A percentile compares a stretch with the other conserved stretches of the same genome.
Evolutionary conservation across 73 alveolate species (phyloP).

Genomic region (Paramecium biaurelia): DNA sequence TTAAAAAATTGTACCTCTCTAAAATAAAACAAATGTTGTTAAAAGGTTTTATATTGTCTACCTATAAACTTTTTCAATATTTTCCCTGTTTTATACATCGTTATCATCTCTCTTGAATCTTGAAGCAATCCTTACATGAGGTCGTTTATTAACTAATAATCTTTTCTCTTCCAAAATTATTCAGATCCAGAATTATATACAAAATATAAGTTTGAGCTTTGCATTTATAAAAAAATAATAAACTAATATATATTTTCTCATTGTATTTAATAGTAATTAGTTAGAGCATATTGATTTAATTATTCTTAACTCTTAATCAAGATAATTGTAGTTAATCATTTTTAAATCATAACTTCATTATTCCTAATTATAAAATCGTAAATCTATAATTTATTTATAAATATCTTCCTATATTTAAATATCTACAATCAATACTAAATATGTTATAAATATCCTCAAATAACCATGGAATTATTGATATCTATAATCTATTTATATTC

Average conservation of each 20-base stretch:
- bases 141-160: not conserved
- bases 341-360: not conserved
- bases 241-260: not conserved
- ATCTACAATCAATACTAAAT: not conserved
- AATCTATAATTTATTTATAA: not conserved
- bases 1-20: not conserved
- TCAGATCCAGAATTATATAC: not conserved
- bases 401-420: not conserved
- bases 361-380: not conserved
- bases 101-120: not conserved
- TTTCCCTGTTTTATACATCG: not conserved
- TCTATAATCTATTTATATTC: not conserved
- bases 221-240: slow-evolving; percentile 15
- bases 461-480: not conserved
- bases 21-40: slow-evolving; percentile 16
- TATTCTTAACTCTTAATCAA: not conserved
- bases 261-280: not conserved
- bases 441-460: not conserved
- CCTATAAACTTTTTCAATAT: not conserved
- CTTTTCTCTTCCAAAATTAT: slow-evolving; percentile 21
- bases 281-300: not conserved
- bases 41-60: not conserved
- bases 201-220: slow-evolving; percentile 53
- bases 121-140: not conserved
- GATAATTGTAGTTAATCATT: not conserved